Percentiles rank a stretch among this genome's conserved stretches.
Evolutionary conservation across 306 rosid genomes (phyloP).

Genomic region (Rosa multiflora): DNA sequence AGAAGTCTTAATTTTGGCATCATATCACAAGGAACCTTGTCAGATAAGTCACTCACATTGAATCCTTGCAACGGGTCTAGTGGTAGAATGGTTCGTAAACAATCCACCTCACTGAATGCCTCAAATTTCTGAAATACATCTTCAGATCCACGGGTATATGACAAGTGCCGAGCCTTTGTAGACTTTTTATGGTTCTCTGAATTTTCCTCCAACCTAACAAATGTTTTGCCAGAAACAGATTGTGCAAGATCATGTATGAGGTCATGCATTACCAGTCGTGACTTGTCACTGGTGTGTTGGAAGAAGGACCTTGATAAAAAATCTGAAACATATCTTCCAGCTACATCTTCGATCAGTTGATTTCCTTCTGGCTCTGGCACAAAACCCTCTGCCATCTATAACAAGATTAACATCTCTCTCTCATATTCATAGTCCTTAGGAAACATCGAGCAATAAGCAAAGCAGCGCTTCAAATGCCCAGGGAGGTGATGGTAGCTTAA

Average conservation of each 20-base stretch:
- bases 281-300: slow-evolving; percentile 15
- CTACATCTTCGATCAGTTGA: slow-evolving; percentile 36
- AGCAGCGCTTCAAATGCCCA: slow-evolving; percentile 30
- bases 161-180: slow-evolving; percentile 11
- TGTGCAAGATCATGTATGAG: slow-evolving; percentile 45
- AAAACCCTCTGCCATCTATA: slow-evolving; percentile 40
- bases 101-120: slow-evolving; percentile 1
- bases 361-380: slow-evolving; percentile 18
- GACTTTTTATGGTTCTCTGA: not conserved
- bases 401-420: slow-evolving; percentile 24
- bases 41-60: not conserved
- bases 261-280: slow-evolving; percentile 36
- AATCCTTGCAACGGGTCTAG: not conserved
- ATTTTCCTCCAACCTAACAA: slow-evolving; percentile 22
- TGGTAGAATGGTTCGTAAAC: slow-evolving; percentile 14
- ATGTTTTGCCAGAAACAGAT: slow-evolving; percentile 33
- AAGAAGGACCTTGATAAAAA: slow-evolving; percentile 43
- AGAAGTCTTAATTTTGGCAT: not conserved
- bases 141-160: not conserved
- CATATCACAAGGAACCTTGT: slow-evolving; percentile 10
- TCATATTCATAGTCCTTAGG: slow-evolving; percentile 27
- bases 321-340: slow-evolving; percentile 33
- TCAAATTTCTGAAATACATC: slow-evolving; percentile 16
- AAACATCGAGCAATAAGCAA: slow-evolving; percentile 37
- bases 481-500: slow-evolving; percentile 42